Conservation (phyloP, 352 stramenopile genomes). For the Pythium dissimile region DNA sequence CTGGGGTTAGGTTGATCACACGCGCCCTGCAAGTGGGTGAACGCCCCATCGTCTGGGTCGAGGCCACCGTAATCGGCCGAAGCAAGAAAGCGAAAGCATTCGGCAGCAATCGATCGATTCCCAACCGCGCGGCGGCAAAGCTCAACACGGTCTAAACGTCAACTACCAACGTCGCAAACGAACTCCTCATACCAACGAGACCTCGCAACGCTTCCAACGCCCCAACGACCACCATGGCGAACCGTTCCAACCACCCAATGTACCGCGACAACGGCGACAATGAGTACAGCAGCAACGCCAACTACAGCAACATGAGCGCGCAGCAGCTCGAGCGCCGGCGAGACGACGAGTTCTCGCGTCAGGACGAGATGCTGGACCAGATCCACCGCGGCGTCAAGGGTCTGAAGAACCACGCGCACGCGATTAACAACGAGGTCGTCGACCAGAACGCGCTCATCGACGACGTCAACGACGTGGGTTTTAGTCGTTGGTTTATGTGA, state of each 20-base stretch:
- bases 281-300: slow-evolving; percentile 1
- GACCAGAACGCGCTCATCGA: slow-evolving; percentile 84
- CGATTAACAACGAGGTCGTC: slow-evolving; percentile 82
- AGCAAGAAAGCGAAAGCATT: not conserved
- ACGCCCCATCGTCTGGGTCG: slow-evolving; percentile 11
- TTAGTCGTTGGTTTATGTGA: slow-evolving; percentile 8
- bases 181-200: not conserved
- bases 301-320: slow-evolving; percentile 64
- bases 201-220: not conserved
- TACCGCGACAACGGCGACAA: slow-evolving; percentile 26
- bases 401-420: slow-evolving; percentile 79
- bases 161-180: not conserved
- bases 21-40: not conserved
- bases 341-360: slow-evolving; percentile 46
- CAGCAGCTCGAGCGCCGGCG: slow-evolving; percentile 64
- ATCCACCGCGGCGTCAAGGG: slow-evolving; percentile 74
- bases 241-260: slow-evolving; percentile 38
- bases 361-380: slow-evolving; percentile 75
- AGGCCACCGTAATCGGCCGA: not conserved
- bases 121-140: too few species aligned
- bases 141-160: not conserved
- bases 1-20: slow-evolving; percentile 5
- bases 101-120: not conserved
- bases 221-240: slow-evolving; percentile 11
- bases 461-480: slow-evolving; percentile 69